A percentile compares a stretch with the other conserved stretches of the same genome.
phyloP scores from a whole-genome alignment of 345 rosid genomes.

The Kandelia obovata region DNA sequence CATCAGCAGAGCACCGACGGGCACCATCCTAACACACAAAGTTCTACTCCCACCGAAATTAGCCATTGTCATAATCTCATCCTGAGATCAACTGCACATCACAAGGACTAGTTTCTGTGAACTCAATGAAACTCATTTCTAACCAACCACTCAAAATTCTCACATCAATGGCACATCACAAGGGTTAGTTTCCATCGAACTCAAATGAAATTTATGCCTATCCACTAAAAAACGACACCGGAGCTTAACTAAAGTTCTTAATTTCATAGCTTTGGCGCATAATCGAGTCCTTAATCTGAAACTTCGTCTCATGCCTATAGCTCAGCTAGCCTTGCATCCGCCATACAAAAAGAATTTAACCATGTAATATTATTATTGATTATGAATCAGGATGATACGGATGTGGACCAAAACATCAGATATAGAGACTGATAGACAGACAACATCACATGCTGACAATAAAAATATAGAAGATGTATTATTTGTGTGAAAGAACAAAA shows the following conservation, averaged over 20 bases:
- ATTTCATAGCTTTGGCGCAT: not conserved
- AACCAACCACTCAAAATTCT: not conserved
- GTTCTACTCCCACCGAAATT: not conserved
- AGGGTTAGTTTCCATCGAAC: not conserved
- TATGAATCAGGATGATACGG: not conserved
- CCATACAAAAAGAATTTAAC: no score
- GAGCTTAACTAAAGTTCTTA: no score
- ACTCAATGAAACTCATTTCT: not conserved
- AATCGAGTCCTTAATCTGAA: not conserved
- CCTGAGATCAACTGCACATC: not conserved
- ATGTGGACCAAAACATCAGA: no score
- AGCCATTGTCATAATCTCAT: not conserved
- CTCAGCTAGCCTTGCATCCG: not conserved
- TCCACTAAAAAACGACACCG: not conserved
- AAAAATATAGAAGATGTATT: no score
- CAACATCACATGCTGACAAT: no score
- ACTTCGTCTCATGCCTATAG: not conserved
- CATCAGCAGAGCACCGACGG: not conserved
- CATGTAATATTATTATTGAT: not conserved
- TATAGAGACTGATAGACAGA: no score
- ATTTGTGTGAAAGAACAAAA: no score
- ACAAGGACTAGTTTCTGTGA: not conserved
- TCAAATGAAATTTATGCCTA: not conserved
- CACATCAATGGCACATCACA: not conserved
- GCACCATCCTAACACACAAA: no score